Evolutionary conservation across 1,139 yeast species (phyloP).

Genomic region (Yamadazyma sp.): DNA sequence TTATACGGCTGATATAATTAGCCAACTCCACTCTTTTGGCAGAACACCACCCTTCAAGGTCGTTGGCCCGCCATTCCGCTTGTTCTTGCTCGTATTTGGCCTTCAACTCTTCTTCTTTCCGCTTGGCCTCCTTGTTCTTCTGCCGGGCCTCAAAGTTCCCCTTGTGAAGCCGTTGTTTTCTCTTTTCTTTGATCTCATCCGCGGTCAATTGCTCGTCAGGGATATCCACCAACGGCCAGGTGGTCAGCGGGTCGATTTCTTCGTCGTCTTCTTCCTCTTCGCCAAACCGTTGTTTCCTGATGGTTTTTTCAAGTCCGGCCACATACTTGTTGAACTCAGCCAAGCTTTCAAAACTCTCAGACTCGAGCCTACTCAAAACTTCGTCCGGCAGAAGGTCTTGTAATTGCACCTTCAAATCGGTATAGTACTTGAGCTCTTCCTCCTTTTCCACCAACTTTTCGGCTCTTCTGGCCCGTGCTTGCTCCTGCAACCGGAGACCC

Average conservation of each 20-base stretch:
- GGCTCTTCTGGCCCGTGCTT: slow-evolving; percentile 79
- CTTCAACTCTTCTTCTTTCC: slow-evolving; percentile 50
- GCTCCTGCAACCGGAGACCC: slow-evolving; percentile 87
- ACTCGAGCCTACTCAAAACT: slow-evolving; percentile 49
- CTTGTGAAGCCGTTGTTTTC: slow-evolving; percentile 77
- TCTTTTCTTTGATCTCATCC: slow-evolving; percentile 82
- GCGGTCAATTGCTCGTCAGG: slow-evolving; percentile 83
- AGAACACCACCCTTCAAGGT: slow-evolving; percentile 77
- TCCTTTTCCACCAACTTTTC: slow-evolving; percentile 83
- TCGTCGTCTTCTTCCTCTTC: slow-evolving; percentile 43
- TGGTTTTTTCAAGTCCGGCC: slow-evolving; percentile 61
- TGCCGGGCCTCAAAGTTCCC: slow-evolving; percentile 88
- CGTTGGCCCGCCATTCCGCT: slow-evolving; percentile 72
- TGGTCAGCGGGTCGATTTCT: slow-evolving; percentile 48
- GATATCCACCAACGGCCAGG: slow-evolving; percentile 76
- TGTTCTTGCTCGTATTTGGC: slow-evolving; percentile 61
- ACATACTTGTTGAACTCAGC: slow-evolving; percentile 71
- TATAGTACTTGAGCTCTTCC: slow-evolving; percentile 73
- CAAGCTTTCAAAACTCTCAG: slow-evolving; percentile 78
- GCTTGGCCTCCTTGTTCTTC: slow-evolving; percentile 77
- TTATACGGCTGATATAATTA: slow-evolving; percentile 53
- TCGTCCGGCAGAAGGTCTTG: slow-evolving; percentile 44
- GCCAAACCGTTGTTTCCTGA: slow-evolving; percentile 52
- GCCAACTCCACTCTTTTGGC: slow-evolving; percentile 65
- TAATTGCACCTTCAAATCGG: slow-evolving; percentile 55